A percentile compares a stretch with the other conserved stretches of the same genome.
Evolutionary conservation across 2,329 filamentous ascomycete genomes (phyloP).

Genomic region (Fusarium musae): DNA sequence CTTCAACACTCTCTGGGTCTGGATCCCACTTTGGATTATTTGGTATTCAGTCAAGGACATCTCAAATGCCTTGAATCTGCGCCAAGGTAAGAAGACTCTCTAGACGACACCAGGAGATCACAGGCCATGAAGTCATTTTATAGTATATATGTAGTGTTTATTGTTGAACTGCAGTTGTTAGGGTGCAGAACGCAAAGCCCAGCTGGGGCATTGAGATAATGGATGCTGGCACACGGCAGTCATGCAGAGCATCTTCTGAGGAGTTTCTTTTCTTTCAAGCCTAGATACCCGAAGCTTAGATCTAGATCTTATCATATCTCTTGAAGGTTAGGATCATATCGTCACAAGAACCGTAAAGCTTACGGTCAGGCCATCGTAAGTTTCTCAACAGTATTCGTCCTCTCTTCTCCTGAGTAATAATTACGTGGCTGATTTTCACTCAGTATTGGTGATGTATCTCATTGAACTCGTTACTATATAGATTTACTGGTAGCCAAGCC

Average conservation of each 20-base stretch:
- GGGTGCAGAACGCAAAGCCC: background rate
- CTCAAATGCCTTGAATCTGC: constrained; percentile 59
- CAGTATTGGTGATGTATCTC: background rate
- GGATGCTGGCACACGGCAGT: background rate
- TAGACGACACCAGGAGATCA: constrained; percentile 13
- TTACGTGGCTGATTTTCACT: background rate
- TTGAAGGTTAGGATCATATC: background rate
- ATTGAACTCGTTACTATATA: background rate
- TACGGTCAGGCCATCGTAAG: background rate
- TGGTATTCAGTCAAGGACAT: constrained; percentile 67
- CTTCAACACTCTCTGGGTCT: constrained; percentile 76
- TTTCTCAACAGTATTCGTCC: background rate
- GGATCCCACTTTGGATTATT: constrained; percentile 69
- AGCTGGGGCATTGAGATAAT: background rate
- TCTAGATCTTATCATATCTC: background rate
- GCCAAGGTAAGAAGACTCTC: constrained; percentile 47
- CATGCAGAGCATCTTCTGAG: background rate
- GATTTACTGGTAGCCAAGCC: background rate
- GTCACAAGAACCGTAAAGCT: background rate
- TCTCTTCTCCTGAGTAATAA: background rate
- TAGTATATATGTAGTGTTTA: background rate
- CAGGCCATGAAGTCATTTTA: background rate
- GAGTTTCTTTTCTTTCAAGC: background rate
- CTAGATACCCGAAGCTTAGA: background rate
- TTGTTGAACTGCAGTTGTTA: too few species aligned